phyloP scores from a whole-genome alignment of 257 asterid species.

The Forsythia viridissima region DNA sequence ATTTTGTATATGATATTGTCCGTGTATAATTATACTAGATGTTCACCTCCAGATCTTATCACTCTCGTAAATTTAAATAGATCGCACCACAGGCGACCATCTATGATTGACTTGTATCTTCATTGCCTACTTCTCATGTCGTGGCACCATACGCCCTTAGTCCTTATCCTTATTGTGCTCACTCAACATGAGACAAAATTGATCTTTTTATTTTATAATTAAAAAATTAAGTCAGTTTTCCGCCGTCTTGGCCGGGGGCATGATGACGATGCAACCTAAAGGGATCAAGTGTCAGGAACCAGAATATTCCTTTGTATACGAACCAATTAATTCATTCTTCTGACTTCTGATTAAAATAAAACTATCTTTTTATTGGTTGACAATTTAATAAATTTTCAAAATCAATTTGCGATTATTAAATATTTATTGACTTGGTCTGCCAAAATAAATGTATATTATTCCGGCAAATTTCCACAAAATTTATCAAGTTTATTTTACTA shows the following conservation, averaged over 20 bases:
- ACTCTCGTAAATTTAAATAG: too few species aligned
- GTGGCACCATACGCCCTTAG: background rate
- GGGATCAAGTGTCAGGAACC: conserved; percentile 12
- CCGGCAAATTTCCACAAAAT: background rate
- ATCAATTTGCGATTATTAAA: background rate
- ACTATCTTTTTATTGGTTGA: background rate
- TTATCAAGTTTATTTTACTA: background rate
- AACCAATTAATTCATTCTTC: background rate
- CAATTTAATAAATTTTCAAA: background rate
- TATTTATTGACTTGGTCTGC: background rate
- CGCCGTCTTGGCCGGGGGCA: background rate
- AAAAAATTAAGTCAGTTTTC: background rate
- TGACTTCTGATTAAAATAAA: background rate
- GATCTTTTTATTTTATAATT: background rate
- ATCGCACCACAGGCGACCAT: too few species aligned
- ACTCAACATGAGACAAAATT: background rate
- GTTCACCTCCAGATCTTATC: too few species aligned
- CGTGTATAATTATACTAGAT: too few species aligned
- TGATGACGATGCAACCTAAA: conserved; percentile 15
- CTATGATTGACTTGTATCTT: too few species aligned
- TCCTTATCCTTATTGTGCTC: background rate
- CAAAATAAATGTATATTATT: background rate
- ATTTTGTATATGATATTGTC: too few species aligned
- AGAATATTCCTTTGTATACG: conserved; percentile 18
- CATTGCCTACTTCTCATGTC: background rate